A percentile compares a stretch with the other conserved stretches of the same genome.
phyloP scores from a whole-genome alignment of 2,329 filamentous ascomycete genomes.

The Arthrinium puccinioides region DNA sequence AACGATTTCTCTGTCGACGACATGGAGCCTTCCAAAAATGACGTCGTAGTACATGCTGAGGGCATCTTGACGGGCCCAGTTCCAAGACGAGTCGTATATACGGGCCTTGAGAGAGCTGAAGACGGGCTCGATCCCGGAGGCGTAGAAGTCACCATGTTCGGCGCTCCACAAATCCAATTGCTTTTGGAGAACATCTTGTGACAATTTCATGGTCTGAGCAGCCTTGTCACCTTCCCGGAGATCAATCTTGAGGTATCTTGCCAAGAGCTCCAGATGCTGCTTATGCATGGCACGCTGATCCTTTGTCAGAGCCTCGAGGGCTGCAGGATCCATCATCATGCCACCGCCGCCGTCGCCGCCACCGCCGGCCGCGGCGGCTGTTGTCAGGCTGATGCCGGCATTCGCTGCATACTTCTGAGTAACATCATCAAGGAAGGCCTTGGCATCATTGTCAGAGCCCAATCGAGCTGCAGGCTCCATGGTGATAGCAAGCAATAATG shows the following conservation, averaged over 20 bases:
- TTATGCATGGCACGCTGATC: slow-evolving; percentile 95
- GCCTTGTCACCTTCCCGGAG: slow-evolving; percentile 95
- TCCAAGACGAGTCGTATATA: slow-evolving; percentile 97
- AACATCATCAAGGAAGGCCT: slow-evolving; percentile 83
- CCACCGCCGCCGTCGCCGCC: slow-evolving; percentile 65
- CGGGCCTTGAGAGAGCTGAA: slow-evolving; percentile 93
- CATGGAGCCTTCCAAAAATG: slow-evolving; percentile 90
- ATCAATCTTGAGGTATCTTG: slow-evolving; percentile 94
- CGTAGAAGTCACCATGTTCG: slow-evolving; percentile 96
- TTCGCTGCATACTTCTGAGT: slow-evolving; percentile 82
- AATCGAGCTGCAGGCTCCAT: slow-evolving; percentile 87
- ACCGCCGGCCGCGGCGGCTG: slow-evolving; percentile 65
- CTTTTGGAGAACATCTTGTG: slow-evolving; percentile 78
- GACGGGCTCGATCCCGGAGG: slow-evolving; percentile 84
- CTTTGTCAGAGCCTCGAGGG: slow-evolving; percentile 93
- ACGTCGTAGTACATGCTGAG: slow-evolving; percentile 99
- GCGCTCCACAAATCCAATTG: slow-evolving; percentile 92
- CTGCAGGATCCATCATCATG: slow-evolving; percentile 99
- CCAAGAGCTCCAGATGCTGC: slow-evolving; percentile 92
- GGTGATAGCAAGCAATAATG: slow-evolving; percentile 79
- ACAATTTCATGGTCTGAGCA: slow-evolving; percentile 75
- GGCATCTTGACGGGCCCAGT: slow-evolving; percentile 96
- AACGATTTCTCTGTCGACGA: slow-evolving; percentile 94
- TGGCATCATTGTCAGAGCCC: slow-evolving; percentile 83
- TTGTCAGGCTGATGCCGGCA: slow-evolving; percentile 76